A percentile compares a stretch with the other conserved stretches of the same genome.
Evolutionary conservation across 148 eudicot species (phyloP).

Genomic region (Persicaria maculosa): DNA sequence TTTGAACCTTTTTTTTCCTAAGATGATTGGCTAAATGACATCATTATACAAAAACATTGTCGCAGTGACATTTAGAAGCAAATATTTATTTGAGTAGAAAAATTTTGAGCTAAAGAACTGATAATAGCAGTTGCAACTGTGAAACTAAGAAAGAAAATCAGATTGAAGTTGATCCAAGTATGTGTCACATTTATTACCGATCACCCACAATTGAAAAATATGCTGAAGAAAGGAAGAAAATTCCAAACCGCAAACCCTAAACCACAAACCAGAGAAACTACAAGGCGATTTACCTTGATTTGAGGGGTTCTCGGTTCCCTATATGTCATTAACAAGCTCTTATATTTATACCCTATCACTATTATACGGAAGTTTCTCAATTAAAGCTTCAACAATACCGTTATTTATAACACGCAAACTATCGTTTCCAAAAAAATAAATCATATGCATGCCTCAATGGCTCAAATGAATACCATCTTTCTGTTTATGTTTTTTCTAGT

Average conservation of each 20-base stretch:
- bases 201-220: slow-evolving; percentile 37
- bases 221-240: too few relatives aligned
- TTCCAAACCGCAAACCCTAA: too few relatives aligned
- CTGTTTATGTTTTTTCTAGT: background rate
- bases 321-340: too few relatives aligned
- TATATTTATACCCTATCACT: background rate
- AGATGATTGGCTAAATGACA: background rate
- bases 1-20: too few relatives aligned
- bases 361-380: background rate
- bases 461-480: background rate
- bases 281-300: too few relatives aligned
- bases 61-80: background rate
- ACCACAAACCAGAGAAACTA: too few relatives aligned
- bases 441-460: background rate
- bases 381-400: background rate
- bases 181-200: slow-evolving; percentile 91
- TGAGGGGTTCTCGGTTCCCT: too few relatives aligned
- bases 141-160: slow-evolving; percentile 16
- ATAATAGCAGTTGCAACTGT: background rate
- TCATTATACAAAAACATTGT: background rate
- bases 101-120: background rate
- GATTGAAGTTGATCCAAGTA: slow-evolving; percentile 91
- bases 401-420: background rate
- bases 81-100: background rate
- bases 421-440: background rate